These are phyloP conservation scores for Coprinopsis cinerea DNA, from an alignment of 768 basidiomycete species.

Conservation along the genomic window DNA sequence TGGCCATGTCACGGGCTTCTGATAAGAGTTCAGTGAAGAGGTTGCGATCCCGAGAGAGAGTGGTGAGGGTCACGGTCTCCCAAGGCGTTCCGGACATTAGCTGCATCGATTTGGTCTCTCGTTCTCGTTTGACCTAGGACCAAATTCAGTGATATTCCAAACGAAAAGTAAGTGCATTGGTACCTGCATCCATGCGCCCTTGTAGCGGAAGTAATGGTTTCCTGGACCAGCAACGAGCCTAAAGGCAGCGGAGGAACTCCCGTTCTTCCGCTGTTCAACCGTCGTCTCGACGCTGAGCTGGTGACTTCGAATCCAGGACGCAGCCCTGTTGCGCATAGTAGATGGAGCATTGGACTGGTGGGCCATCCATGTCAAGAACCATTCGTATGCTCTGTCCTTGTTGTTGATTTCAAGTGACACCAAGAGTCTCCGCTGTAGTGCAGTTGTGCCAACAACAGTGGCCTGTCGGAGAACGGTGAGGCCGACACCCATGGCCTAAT, in stretches of 20 bases:
- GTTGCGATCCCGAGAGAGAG: slow-evolving; percentile 78
- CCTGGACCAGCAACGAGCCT: slow-evolving; percentile 95
- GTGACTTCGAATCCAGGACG: slow-evolving; percentile 69
- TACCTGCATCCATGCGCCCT: slow-evolving; percentile 95
- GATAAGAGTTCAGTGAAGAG: slow-evolving; percentile 76
- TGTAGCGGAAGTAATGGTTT: slow-evolving; percentile 86
- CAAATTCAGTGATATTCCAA: slow-evolving; percentile 5
- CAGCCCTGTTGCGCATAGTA: slow-evolving; percentile 18
- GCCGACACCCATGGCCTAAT: slow-evolving; percentile 91
- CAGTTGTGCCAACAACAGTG: slow-evolving; percentile 58
- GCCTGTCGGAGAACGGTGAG: slow-evolving; percentile 71
- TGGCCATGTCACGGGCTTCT: slow-evolving; percentile 87
- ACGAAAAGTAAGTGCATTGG: slow-evolving; percentile 10
- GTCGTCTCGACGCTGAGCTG: slow-evolving; percentile 93
- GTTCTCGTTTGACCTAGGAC: slow-evolving; percentile 83
- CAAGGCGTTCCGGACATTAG: slow-evolving; percentile 89
- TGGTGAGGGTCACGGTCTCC: slow-evolving; percentile 94
- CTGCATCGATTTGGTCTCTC: slow-evolving; percentile 89
- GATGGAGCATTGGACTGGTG: slow-evolving; percentile 39
- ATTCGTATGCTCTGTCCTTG: slow-evolving; percentile 90
- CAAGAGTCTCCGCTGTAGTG: slow-evolving; percentile 84
- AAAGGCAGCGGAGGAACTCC: slow-evolving; percentile 84
- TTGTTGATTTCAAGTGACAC: slow-evolving; percentile 95
- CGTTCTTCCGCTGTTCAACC: slow-evolving; percentile 85
- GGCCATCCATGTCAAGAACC: slow-evolving; percentile 97